phyloP scores from a whole-genome alignment of 2,329 filamentous ascomycete genomes.

The Rhinocladiella similis region DNA sequence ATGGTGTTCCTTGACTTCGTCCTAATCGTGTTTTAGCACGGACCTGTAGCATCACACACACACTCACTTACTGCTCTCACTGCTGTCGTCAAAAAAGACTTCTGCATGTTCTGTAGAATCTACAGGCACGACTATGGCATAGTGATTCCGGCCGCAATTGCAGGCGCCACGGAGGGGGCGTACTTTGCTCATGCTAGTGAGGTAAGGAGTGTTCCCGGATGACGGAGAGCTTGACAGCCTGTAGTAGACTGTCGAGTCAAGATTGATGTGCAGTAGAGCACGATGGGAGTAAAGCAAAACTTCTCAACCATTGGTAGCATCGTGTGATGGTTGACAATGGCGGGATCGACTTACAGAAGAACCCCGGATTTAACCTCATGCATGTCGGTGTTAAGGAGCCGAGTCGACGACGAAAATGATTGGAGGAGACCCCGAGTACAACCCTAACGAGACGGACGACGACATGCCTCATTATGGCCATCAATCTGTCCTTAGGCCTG shows the following conservation, averaged over 20 bases:
- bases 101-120: conserved; percentile 58
- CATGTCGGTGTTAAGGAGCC: conserved; percentile 1
- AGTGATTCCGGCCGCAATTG: conserved; percentile 82
- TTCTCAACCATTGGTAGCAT: neutral
- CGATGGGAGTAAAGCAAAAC: neutral
- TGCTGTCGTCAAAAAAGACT: conserved; percentile 73
- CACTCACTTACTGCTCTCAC: conserved; percentile 66
- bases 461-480: too few relatives aligned
- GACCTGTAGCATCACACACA: neutral
- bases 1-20: conserved; percentile 66
- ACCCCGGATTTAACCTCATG: neutral
- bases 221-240: neutral
- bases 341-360: neutral
- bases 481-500: too few relatives aligned
- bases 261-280: neutral
- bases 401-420: neutral
- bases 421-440: neutral
- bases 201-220: neutral
- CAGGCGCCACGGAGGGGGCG: conserved; percentile 68
- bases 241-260: neutral
- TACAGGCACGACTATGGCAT: conserved; percentile 69
- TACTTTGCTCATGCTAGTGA: conserved; percentile 16
- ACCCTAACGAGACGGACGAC: too few relatives aligned
- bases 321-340: neutral
- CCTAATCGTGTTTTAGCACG: conserved; percentile 41